These are phyloP conservation scores for Phaeophleospora eucalypticola DNA, from an alignment of 2,329 filamentous ascomycete species.

Conservation along the genomic window DNA sequence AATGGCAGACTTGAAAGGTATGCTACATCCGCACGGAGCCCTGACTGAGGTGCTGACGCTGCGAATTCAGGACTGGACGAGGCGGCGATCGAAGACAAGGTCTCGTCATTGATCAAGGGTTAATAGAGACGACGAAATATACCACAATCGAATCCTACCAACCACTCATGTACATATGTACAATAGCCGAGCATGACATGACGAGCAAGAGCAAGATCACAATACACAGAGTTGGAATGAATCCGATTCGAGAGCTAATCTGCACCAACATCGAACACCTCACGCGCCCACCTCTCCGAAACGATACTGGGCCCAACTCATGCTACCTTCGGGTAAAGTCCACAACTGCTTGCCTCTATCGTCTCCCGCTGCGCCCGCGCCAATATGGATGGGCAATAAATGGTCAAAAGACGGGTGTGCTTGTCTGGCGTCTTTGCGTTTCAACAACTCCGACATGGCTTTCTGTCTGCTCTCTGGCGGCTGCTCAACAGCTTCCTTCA, in stretches of 20 bases:
- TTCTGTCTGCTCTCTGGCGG: conserved; percentile 28
- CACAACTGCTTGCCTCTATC: conserved; percentile 32
- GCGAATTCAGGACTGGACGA: conserved; percentile 56
- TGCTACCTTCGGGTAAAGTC: conserved; percentile 33
- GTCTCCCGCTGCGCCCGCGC: conserved; percentile 32
- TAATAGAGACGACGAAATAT: no score
- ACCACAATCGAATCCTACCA: not conserved
- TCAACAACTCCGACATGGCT: conserved; percentile 35
- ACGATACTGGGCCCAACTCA: conserved; percentile 36
- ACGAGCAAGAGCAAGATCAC: conserved; percentile 2
- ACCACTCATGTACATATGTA: conserved; percentile 23
- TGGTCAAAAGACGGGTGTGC: conserved; percentile 64
- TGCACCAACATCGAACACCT: no score
- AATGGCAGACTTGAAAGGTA: conserved; percentile 59
- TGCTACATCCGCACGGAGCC: conserved; percentile 15
- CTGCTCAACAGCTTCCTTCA: conserved; percentile 33
- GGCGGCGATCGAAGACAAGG: conserved; percentile 65
- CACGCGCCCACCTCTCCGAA: conserved; percentile 26
- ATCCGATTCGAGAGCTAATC: no score
- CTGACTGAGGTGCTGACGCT: conserved; percentile 7
- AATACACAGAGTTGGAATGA: no score
- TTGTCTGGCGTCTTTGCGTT: conserved; percentile 50
- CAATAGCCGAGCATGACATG: conserved; percentile 13
- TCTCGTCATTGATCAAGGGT: conserved; percentile 59
- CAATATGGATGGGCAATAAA: conserved; percentile 45